Evolutionary conservation across 768 basidiomycete genomes (phyloP).

Genomic region (Phlebiopsis gigantea): DNA sequence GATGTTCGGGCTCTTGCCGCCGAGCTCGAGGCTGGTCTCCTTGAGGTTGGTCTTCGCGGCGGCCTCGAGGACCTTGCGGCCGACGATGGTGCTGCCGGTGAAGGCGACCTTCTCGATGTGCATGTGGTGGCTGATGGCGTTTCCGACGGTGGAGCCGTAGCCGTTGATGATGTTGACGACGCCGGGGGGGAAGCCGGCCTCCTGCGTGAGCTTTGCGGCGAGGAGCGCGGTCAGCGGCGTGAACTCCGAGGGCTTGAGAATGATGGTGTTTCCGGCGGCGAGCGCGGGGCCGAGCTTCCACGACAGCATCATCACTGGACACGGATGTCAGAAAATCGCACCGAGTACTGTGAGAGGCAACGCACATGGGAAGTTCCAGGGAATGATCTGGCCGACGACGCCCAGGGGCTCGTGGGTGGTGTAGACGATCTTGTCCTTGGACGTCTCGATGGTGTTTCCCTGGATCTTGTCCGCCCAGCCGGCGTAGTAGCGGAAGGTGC

Average conservation of each 20-base stretch:
- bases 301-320: slow-evolving; percentile 43
- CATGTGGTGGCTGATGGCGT: slow-evolving; percentile 50
- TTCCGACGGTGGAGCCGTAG: slow-evolving; percentile 49
- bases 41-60: slow-evolving; percentile 61
- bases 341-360: neutral
- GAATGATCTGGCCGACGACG: slow-evolving; percentile 55
- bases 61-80: slow-evolving; percentile 58
- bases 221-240: slow-evolving; percentile 54
- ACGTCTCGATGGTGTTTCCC: slow-evolving; percentile 70
- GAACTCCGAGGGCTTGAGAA: slow-evolving; percentile 65
- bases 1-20: slow-evolving; percentile 63
- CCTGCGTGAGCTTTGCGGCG: slow-evolving; percentile 38
- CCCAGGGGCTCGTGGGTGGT: slow-evolving; percentile 60
- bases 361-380: slow-evolving; percentile 59
- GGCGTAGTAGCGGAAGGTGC: slow-evolving; percentile 69
- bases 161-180: slow-evolving; percentile 58
- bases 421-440: slow-evolving; percentile 44
- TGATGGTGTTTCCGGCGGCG: slow-evolving; percentile 54
- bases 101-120: slow-evolving; percentile 65
- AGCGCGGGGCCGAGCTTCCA: slow-evolving; percentile 65
- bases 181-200: slow-evolving; percentile 61
- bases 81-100: slow-evolving; percentile 65
- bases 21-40: slow-evolving; percentile 65
- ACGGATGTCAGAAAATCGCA: neutral
- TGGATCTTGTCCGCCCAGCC: slow-evolving; percentile 88